These are phyloP conservation scores for Athelia psychrophila DNA, from an alignment of 1,284 basidiomycete species.

Conservation along the genomic window DNA sequence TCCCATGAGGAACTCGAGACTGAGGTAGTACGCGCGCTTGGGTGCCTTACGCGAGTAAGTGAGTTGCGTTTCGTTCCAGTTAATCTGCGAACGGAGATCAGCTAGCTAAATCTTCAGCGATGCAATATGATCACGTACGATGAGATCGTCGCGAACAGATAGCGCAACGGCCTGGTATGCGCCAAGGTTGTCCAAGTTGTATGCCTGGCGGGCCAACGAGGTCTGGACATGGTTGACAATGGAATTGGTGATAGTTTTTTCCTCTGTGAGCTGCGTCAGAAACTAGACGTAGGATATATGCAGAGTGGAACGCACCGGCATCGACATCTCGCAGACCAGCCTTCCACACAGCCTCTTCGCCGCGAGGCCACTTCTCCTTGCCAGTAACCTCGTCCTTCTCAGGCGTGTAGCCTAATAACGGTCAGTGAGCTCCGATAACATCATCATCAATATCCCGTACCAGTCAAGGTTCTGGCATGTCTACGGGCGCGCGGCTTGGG, in stretches of 20 bases:
- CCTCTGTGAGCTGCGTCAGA: constrained; percentile 35
- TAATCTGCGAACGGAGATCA: constrained; percentile 44
- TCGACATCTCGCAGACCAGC: constrained; percentile 57
- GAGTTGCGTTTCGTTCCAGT: constrained; percentile 79
- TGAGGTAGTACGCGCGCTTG: constrained; percentile 87
- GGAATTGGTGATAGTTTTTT: constrained; percentile 70
- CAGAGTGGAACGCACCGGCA: constrained; percentile 42
- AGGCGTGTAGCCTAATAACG: constrained; percentile 59
- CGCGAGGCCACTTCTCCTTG: constrained; percentile 83
- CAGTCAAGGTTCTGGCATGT: constrained; percentile 74
- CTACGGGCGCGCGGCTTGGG: constrained; percentile 49
- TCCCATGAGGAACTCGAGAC: constrained; percentile 89
- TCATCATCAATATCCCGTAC: constrained; percentile 30
- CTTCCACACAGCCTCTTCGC: constrained; percentile 82
- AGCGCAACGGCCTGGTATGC: constrained; percentile 82
- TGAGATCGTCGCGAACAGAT: constrained; percentile 81
- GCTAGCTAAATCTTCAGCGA: constrained; percentile 1
- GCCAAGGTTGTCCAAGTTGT: constrained; percentile 81
- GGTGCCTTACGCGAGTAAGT: constrained; percentile 69
- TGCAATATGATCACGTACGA: constrained; percentile 42
- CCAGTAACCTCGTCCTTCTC: constrained; percentile 72
- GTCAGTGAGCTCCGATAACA: not conserved
- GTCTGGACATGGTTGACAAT: constrained; percentile 86
- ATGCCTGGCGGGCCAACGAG: constrained; percentile 83
- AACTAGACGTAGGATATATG: constrained; percentile 1